Conservation (phyloP, 2,329 filamentous ascomycete species). For the Cyanodermella asteris region DNA sequence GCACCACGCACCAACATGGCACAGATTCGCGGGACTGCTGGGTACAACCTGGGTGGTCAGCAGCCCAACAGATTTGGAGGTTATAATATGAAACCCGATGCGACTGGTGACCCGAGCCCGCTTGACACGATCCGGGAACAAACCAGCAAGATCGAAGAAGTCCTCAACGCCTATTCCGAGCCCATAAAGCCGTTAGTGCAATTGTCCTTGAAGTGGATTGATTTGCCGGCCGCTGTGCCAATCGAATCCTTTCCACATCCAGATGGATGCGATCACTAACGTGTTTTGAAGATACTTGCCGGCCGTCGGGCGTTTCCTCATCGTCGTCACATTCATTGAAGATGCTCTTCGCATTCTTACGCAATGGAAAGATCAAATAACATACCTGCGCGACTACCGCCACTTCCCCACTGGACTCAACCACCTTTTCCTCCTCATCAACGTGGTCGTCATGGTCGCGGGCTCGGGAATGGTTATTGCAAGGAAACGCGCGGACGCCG, state of each 20-base stretch:
- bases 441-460: constrained; percentile 67
- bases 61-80: constrained; percentile 46
- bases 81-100: constrained; percentile 33
- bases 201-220: constrained; percentile 5
- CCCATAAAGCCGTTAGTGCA: constrained; percentile 76
- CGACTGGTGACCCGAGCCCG: constrained; percentile 46
- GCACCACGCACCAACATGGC: constrained; percentile 19
- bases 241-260: no score
- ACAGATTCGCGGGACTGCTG: constrained; percentile 44
- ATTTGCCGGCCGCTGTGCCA: constrained; percentile 1
- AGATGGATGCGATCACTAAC: constrained; percentile 15
- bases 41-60: constrained; percentile 62
- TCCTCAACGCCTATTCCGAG: constrained; percentile 67
- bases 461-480: constrained; percentile 76
- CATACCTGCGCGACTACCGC: constrained; percentile 81
- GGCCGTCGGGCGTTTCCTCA: constrained; percentile 86
- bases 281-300: constrained; percentile 52
- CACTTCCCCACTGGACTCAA: constrained; percentile 47
- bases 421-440: constrained; percentile 76
- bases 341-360: constrained; percentile 90
- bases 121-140: constrained; percentile 81
- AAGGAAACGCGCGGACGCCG: constrained; percentile 82
- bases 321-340: constrained; percentile 95
- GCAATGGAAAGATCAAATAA: constrained; percentile 88
- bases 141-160: constrained; percentile 95